Evolutionary conservation across 2,329 filamentous ascomycete species (phyloP).

Genomic region (Tolypocladium amazonense): DNA sequence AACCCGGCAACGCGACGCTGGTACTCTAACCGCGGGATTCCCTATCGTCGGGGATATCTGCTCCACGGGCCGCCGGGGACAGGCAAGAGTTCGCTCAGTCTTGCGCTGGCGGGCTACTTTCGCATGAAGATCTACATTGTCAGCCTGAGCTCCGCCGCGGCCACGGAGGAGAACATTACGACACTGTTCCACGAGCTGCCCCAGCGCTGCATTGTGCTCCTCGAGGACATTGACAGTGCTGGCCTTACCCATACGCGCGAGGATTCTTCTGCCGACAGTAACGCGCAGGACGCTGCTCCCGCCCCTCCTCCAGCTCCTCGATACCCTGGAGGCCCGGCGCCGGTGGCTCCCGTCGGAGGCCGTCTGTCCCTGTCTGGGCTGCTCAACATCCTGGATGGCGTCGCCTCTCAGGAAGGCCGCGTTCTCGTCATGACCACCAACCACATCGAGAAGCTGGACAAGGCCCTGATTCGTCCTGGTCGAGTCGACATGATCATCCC

Average conservation of each 20-base stretch:
- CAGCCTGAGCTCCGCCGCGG: slow-evolving; percentile 49
- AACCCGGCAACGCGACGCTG: slow-evolving; percentile 56
- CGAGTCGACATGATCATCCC: slow-evolving; percentile 50
- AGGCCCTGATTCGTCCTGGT: slow-evolving; percentile 51
- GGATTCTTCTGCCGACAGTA: slow-evolving; percentile 4
- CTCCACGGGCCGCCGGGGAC: slow-evolving; percentile 73
- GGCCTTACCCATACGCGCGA: slow-evolving; percentile 54
- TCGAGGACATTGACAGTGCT: slow-evolving; percentile 68
- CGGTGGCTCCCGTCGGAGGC: slow-evolving; percentile 5
- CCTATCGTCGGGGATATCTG: slow-evolving; percentile 75
- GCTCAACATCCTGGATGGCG: slow-evolving; percentile 72
- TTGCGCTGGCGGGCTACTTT: slow-evolving; percentile 61
- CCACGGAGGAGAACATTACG: slow-evolving; percentile 56
- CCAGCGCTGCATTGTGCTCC: slow-evolving; percentile 58
- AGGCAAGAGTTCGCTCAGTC: slow-evolving; percentile 63
- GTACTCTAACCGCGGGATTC: slow-evolving; percentile 77
- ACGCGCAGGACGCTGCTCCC: neutral
- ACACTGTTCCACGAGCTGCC: slow-evolving; percentile 57
- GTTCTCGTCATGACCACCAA: slow-evolving; percentile 58
- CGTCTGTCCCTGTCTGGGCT: slow-evolving; percentile 63
- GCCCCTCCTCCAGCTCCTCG: slow-evolving; percentile 5
- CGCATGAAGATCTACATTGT: slow-evolving; percentile 64
- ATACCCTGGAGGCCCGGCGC: neutral
- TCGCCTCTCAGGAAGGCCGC: slow-evolving; percentile 52
- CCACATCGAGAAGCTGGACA: slow-evolving; percentile 49